Evolutionary conservation across 805 yeast genomes (phyloP).

Genomic region (Saturnispora dispora): DNA sequence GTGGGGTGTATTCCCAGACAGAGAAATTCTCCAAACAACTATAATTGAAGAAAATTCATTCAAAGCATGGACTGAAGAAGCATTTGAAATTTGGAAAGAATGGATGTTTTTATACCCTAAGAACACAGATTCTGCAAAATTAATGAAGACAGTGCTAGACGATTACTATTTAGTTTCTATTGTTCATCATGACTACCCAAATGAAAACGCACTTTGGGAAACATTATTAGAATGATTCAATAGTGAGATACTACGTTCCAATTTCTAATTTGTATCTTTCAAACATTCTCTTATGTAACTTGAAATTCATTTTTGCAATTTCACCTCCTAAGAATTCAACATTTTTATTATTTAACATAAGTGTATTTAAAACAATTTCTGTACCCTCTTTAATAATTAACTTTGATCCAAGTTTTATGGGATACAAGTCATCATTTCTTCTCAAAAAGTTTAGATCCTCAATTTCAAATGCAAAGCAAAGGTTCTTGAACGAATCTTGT

Average conservation of each 20-base stretch:
- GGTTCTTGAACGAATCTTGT: conserved; percentile 43
- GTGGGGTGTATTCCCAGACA: conserved; percentile 94
- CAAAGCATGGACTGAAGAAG: conserved; percentile 94
- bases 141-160: conserved; percentile 53
- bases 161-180: conserved; percentile 73
- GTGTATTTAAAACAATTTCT: conserved; percentile 37
- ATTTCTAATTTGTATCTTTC: conserved; percentile 29
- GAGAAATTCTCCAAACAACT: conserved; percentile 86
- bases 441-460: conserved; percentile 43
- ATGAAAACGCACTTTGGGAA: conserved; percentile 73
- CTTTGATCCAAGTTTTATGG: conserved; percentile 49
- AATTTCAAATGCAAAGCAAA: conserved; percentile 49
- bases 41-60: conserved; percentile 88
- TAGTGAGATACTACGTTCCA: conserved; percentile 11
- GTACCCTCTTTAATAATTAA: conserved; percentile 43
- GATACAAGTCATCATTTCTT: conserved; percentile 17
- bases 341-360: conserved; percentile 25
- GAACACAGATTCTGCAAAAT: conserved; percentile 44
- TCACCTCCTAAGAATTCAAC: conserved; percentile 25
- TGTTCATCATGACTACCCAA: conserved; percentile 74
- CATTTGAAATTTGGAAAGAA: conserved; percentile 81
- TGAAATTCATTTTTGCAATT: conserved; percentile 20
- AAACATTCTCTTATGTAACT: conserved; percentile 28
- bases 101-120: conserved; percentile 79
- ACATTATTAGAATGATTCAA: conserved; percentile 30